These are phyloP conservation scores for Aspergillus pseudoterreus DNA, from an alignment of 2,329 filamentous ascomycete genomes.

Conservation along the genomic window DNA sequence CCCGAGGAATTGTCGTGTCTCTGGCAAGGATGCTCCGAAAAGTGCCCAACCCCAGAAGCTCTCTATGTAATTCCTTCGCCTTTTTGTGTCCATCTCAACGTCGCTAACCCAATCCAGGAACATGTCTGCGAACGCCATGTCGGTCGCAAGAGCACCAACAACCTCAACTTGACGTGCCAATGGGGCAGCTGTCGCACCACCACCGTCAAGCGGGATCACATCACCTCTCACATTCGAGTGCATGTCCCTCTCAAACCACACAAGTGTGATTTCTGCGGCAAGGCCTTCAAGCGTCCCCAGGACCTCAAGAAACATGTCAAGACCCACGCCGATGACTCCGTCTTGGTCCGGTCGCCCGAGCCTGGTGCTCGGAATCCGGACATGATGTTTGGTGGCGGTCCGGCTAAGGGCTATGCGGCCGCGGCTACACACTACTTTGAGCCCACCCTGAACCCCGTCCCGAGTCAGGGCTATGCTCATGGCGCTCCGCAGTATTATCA, in stretches of 20 bases:
- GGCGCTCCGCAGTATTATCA: conserved; percentile 51
- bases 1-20: conserved; percentile 50
- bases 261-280: conserved; percentile 98
- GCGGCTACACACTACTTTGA: conserved; percentile 54
- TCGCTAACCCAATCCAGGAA: conserved; percentile 57
- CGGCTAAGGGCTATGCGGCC: conserved; percentile 36
- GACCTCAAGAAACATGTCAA: conserved; percentile 99
- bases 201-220: conserved; percentile 97
- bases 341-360: conserved; percentile 63
- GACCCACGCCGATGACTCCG: conserved; percentile 94
- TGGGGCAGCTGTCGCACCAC: conserved; percentile 96
- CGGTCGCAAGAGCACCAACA: conserved; percentile 98
- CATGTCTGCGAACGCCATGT: conserved; percentile 98
- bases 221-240: conserved; percentile 97
- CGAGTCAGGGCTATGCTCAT: conserved; percentile 38
- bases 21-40: conserved; percentile 61
- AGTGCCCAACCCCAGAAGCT: conserved; percentile 54
- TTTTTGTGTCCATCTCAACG: neutral
- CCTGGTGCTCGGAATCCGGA: conserved; percentile 48
- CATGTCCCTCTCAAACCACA: conserved; percentile 99
- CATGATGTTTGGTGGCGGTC: conserved; percentile 36
- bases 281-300: conserved; percentile 98
- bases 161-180: conserved; percentile 93
- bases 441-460: conserved; percentile 47
- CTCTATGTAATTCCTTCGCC: conserved; percentile 54